phyloP scores from a whole-genome alignment of 2,329 filamentous ascomycete species.

The Ophiostoma ulmi region DNA sequence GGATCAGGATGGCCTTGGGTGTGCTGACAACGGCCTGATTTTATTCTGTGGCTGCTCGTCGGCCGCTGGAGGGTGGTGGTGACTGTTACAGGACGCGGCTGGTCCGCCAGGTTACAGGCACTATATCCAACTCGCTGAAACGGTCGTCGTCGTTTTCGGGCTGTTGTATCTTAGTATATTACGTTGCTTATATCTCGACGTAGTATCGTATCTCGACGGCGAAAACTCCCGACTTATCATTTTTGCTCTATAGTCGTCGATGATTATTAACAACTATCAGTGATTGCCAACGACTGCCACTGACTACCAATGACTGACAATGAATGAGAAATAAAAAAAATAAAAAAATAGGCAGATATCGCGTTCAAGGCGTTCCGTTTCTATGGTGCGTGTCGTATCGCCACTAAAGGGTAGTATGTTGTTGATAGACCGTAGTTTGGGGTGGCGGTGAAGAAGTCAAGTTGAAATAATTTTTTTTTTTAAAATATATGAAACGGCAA shows the following conservation, averaged over 20 bases:
- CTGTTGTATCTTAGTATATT: not conserved
- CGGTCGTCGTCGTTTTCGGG: slow-evolving; percentile 9
- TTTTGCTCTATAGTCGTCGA: not conserved
- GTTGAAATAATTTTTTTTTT: not conserved
- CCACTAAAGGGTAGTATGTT: not conserved
- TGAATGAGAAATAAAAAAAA: not conserved
- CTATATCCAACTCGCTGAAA: not conserved
- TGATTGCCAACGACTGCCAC: not conserved
- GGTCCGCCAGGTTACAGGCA: not conserved
- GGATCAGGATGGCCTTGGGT: not conserved
- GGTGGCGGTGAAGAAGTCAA: slow-evolving; percentile 2
- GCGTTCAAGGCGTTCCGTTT: not conserved
- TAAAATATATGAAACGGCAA: not conserved
- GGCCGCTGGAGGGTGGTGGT: slow-evolving; percentile 6
- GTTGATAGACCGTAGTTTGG: slow-evolving; percentile 3
- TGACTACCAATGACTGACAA: not conserved
- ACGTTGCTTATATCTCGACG: not conserved
- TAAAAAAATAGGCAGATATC: not conserved
- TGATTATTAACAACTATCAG: not conserved
- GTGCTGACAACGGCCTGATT: not conserved
- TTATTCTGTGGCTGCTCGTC: not conserved
- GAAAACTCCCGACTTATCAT: not conserved
- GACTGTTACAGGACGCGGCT: not conserved
- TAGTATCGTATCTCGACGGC: not conserved
- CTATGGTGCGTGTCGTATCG: not conserved